Evolutionary conservation across 164 flowering plant genomes (phyloP), one percentile per base, ranked within the genome.

Genomic region (Echeveria elegans): DNA sequence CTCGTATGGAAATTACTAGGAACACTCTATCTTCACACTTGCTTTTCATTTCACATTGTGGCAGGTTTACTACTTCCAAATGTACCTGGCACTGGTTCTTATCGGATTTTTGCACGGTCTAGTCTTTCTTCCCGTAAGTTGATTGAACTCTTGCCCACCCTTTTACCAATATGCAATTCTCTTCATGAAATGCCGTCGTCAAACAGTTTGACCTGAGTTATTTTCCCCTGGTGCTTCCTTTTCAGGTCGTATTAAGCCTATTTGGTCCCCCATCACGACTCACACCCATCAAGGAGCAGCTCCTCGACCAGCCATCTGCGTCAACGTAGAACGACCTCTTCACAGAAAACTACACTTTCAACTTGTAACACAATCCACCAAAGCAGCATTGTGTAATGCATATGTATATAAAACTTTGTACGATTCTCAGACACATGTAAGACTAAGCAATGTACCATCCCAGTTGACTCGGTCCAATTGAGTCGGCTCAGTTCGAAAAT

Each of bases 31-130:
- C 40, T 34, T 59, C 18, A 34, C 1, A 41, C 11, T 61, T 41
- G 40, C 18, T 15, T 15, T 15, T 9, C 19, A 47, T n/a, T 61
- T 48, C 65, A 1, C 24, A 70, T 60, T 85, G 76, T 37, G 15
- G 6, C 95, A 90, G 98, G 95, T 94, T 72, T 94, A 94, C 72
- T 94, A 89, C 80, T 94, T 94, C 73, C 88, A 92, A 80, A 88
- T 92, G 96, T 92, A 83, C 81, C 78, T 92, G 70, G 91, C 95
- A 9, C 72, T 92, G 81, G 93, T 92, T 61, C 72, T 92, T 15
- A 83, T 89, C 34, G 96, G 98, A 15, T 92, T 90, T 81, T 75
- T 89, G 76, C 98, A 92, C 36, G 98, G 98, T 23, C 95, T 92
- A 12, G 93, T 92, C 65, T 85, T 89, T 72, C 65, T 89, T 69